phyloP scores from a whole-genome alignment of 805 yeast genomes.

The Yamadazyma nakazawae region DNA sequence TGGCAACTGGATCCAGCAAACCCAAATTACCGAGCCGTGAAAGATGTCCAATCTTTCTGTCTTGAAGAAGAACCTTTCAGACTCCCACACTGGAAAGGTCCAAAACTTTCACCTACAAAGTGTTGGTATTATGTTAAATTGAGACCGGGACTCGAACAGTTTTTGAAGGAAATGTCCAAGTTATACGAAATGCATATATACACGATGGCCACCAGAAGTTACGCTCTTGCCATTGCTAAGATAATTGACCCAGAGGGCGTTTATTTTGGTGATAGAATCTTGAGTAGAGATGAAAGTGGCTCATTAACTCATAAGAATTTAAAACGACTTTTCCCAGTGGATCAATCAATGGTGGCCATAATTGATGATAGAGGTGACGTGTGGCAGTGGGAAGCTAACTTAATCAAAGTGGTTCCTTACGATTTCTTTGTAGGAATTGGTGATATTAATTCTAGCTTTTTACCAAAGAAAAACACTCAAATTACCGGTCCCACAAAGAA shows the following conservation, averaged over 20 bases:
- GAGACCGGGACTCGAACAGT: conserved; percentile 80
- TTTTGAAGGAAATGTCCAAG: conserved; percentile 59
- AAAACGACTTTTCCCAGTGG: conserved; percentile 88
- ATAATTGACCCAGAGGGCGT: conserved; percentile 87
- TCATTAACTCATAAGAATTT: conserved; percentile 85
- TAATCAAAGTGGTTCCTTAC: conserved; percentile 90
- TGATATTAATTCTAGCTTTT: conserved; percentile 88
- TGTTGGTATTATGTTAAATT: conserved; percentile 92
- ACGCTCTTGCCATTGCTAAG: conserved; percentile 84
- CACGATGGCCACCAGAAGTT: conserved; percentile 96
- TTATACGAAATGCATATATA: conserved; percentile 89
- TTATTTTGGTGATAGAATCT: conserved; percentile 85
- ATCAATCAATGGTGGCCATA: conserved; percentile 92
- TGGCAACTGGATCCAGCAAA: conserved; percentile 87
- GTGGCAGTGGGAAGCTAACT: conserved; percentile 94
- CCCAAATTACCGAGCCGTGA: conserved; percentile 81
- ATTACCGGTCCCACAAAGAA: conserved; percentile 60
- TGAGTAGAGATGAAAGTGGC: conserved; percentile 94
- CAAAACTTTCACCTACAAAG: conserved; percentile 52
- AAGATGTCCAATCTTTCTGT: conserved; percentile 74
- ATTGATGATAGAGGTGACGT: conserved; percentile 98
- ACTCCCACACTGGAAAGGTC: conserved; percentile 60
- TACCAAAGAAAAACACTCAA: conserved; percentile 58
- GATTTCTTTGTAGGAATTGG: conserved; percentile 97
- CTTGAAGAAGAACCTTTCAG: conserved; percentile 70